phyloP scores from a whole-genome alignment of 495 filamentous ascomycete genomes.

The Daldinia bambusicola region DNA sequence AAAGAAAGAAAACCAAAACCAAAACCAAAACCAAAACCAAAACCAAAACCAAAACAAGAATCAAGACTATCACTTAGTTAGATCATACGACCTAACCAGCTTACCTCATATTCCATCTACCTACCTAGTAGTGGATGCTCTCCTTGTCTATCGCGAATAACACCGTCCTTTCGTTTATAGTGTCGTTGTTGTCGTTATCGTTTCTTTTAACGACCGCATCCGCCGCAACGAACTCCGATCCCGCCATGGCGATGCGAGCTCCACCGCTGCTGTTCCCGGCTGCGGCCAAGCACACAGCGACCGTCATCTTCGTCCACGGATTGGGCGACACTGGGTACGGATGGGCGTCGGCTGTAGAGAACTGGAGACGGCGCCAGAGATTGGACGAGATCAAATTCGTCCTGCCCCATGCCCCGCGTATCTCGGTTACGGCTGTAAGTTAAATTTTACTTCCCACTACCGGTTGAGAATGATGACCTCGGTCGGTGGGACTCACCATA shows the following conservation, averaged over 20 bases:
- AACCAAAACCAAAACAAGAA: too few species aligned
- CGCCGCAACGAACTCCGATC: conserved; percentile 21
- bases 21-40: too few species aligned
- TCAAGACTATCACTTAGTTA: too few species aligned
- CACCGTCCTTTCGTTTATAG: conserved; percentile 15
- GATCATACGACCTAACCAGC: too few species aligned
- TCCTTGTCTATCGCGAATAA: not conserved
- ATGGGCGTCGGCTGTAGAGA: conserved; percentile 84
- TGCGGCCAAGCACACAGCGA: conserved; percentile 89
- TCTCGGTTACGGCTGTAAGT: conserved; percentile 87
- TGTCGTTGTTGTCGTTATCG: conserved; percentile 8
- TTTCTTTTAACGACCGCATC: conserved; percentile 8
- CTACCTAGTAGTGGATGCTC: conserved; percentile 24
- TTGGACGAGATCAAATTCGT: conserved; percentile 93
- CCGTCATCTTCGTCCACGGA: conserved; percentile 93
- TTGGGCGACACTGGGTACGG: conserved; percentile 84
- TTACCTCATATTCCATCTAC: not conserved
- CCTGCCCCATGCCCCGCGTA: conserved; percentile 90
- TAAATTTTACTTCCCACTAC: not conserved
- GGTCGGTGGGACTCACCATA: conserved; percentile 12
- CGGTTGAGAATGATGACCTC: not conserved
- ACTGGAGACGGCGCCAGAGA: conserved; percentile 83
- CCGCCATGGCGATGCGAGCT: conserved; percentile 48
- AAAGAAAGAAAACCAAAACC: not conserved
- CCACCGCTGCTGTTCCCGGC: conserved; percentile 79